Base-by-base conservation (phyloP, 1,139 yeast genomes). In the Magnusiomyces ingens region DNA sequence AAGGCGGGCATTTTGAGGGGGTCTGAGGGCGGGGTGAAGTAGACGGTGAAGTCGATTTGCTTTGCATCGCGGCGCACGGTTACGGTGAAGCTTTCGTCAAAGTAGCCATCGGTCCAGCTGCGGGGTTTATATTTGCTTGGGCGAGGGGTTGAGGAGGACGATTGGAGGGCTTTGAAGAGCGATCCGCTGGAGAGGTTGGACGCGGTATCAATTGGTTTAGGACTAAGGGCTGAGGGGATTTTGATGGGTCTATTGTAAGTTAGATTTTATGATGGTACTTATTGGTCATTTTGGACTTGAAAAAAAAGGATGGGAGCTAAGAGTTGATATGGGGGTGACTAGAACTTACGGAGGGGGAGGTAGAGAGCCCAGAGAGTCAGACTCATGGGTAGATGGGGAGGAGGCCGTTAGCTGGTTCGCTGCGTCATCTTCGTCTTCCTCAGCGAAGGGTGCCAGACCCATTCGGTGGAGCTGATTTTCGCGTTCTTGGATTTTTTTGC, bases 21-120 rank as follows among this genome's bases (percentile, higher is more conserved):
- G 1, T 53, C 53, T 2, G 62, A 54, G 0, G 96, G 93, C 0
- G 81, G 75, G 13, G 74, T 72, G 60, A 75, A 85, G 65, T 84
- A 87, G 0, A 83, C 79, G 56, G 82, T 80, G 66, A 88, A 80
- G 3, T 52, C 45, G 13, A 58, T 53, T 17, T 19, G 50, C 35
- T 52, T 52, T 1, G 46, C 13, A 13, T 29, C 44, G 12, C 55
- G 52, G 4, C 35, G 50, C 3, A 50, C 53, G 5, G 43, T 52
- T 15, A 71, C 63, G 0, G 54, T 49, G 32, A 69, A 69, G 48
- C 72, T 71, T 19, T 61, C 51, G 2, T 65, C 66, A 57, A 78
- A 79, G 61, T 62, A 79, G 2, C 32, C 32, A 26, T 70, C 71
- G 1, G 60, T 50, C 81, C 80, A 79, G 13, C 12, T 38, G 17